Percentiles rank a stretch among this genome's conserved stretches.
Evolutionary conservation across 306 rosid genomes (phyloP).

Genomic region (Sophora flavescens): DNA sequence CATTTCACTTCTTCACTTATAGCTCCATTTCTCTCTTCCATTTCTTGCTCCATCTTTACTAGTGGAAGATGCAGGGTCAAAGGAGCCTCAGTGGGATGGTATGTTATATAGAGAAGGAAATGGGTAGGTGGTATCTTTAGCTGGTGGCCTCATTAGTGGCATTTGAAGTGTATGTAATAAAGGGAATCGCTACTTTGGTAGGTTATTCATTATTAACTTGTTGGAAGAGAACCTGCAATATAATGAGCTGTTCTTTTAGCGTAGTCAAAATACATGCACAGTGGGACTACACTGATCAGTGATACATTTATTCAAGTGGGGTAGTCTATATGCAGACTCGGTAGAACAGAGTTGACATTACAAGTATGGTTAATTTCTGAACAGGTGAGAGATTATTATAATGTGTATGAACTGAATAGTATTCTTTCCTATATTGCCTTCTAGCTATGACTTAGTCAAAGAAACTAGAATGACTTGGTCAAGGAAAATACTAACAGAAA

Average conservation of each 20-base stretch:
- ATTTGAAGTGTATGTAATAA: conserved; percentile 7
- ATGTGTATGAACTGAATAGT: too few relatives aligned
- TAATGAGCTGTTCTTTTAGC: neutral
- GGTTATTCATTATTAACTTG: neutral
- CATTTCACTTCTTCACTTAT: conserved; percentile 48
- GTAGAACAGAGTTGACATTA: neutral
- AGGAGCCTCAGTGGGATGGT: conserved; percentile 18
- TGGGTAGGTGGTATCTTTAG: neutral
- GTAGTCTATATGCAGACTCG: neutral
- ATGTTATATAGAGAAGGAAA: conserved; percentile 28
- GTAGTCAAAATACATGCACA: too few relatives aligned
- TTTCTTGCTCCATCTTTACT: conserved; percentile 42
- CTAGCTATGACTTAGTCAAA: too few relatives aligned
- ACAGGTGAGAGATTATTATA: too few relatives aligned
- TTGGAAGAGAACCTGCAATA: neutral
- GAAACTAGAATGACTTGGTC: too few relatives aligned
- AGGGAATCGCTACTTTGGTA: neutral
- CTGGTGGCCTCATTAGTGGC: conserved; percentile 9
- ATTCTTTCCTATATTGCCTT: too few relatives aligned
- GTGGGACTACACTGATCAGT: too few relatives aligned
- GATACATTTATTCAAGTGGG: too few relatives aligned
- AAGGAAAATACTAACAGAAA: too few relatives aligned
- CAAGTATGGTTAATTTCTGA: neutral
- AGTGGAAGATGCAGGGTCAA: neutral
- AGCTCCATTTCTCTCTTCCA: conserved; percentile 29